These are phyloP conservation scores for Aspergillus sp. DNA, from an alignment of 2,329 filamentous ascomycete species.

Conservation along the genomic window DNA sequence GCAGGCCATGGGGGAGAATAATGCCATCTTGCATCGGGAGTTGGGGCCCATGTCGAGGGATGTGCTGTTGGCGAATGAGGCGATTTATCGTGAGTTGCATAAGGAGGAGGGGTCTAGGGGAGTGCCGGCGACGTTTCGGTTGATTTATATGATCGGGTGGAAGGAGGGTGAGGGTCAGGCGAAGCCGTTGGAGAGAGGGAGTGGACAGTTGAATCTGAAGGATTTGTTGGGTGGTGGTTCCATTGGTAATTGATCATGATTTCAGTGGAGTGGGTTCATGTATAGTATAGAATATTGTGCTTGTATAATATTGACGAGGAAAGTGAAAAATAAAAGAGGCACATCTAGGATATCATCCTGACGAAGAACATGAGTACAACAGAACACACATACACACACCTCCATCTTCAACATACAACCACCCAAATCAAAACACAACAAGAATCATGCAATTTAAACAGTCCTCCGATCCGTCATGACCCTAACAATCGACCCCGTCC, in stretches of 20 bases:
- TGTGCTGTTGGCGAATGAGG: conserved; percentile 81
- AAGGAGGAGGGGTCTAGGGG: conserved; percentile 68
- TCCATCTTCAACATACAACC: not conserved
- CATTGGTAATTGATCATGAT: conserved; percentile 23
- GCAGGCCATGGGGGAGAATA: conserved; percentile 94
- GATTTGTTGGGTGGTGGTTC: conserved; percentile 65
- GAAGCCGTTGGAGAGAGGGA: conserved; percentile 78
- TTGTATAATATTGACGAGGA: conserved; percentile 18
- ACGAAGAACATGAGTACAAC: conserved; percentile 1
- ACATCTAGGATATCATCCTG: conserved; percentile 4
- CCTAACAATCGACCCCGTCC: conserved; percentile 86
- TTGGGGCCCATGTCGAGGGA: conserved; percentile 76
- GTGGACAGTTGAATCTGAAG: conserved; percentile 83
- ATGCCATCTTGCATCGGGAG: conserved; percentile 83
- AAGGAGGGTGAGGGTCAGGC: conserved; percentile 78
- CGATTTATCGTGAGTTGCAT: conserved; percentile 84
- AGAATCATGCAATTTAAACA: conserved; percentile 54
- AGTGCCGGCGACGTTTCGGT: conserved; percentile 86
- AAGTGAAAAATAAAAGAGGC: conserved; percentile 16
- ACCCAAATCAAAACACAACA: not conserved
- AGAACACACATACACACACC: not conserved
- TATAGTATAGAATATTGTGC: conserved; percentile 9
- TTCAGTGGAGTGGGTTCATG: conserved; percentile 5
- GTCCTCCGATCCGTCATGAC: conserved; percentile 96
- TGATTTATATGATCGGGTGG: conserved; percentile 99